Evolutionary conservation across 495 filamentous ascomycete genomes (phyloP).

Genomic region (Cetradonia linearis): DNA sequence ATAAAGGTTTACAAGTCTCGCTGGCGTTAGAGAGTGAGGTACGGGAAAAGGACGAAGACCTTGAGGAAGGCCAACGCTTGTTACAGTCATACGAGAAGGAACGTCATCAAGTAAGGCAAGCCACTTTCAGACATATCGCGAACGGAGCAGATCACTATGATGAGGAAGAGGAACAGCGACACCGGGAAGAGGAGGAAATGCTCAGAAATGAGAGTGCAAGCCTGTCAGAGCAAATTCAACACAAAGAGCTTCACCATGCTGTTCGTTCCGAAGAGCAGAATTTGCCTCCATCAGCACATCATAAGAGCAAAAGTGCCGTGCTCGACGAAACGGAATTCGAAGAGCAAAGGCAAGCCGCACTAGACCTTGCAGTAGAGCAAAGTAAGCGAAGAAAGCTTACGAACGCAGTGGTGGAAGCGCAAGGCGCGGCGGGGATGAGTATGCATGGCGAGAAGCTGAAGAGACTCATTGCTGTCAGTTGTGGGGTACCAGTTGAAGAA

Average conservation of each 20-base stretch:
- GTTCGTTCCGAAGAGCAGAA: constrained; percentile 19
- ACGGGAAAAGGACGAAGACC: constrained; percentile 20
- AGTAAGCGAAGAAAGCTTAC: constrained; percentile 17
- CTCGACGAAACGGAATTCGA: constrained; percentile 10
- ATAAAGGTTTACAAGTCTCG: constrained; percentile 20
- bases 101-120: constrained; percentile 15
- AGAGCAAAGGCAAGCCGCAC: constrained; percentile 15
- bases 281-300: constrained; percentile 15
- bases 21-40: constrained; percentile 22
- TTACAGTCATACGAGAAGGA: constrained; percentile 11
- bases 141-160: constrained; percentile 8
- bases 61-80: constrained; percentile 18
- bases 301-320: background rate
- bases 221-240: constrained; percentile 22
- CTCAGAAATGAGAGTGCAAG: constrained; percentile 10
- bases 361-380: constrained; percentile 18
- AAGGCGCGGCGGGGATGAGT: constrained; percentile 23
- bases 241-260: constrained; percentile 20
- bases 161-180: constrained; percentile 12
- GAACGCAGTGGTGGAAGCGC: constrained; percentile 15
- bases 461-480: constrained; percentile 19
- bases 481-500: constrained; percentile 17
- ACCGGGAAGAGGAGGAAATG: constrained; percentile 11
- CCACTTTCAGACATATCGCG: constrained; percentile 4
- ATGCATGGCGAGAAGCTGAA: constrained; percentile 18